Conservation (phyloP, 83 land plant species). For the Thuja plicata region DNA sequence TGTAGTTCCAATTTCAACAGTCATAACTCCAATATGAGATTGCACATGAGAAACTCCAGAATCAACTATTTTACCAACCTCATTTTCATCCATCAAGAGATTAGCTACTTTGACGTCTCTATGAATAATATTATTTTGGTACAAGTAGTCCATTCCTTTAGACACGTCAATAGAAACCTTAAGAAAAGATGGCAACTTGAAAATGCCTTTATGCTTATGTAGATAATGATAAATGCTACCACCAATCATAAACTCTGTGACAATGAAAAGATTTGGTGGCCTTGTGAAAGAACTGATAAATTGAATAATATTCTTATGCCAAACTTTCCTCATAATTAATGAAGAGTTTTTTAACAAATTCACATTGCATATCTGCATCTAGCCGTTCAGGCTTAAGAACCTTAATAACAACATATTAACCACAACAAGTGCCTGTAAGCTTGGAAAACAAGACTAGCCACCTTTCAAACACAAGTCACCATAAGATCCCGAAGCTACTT, state of each 20-base stretch:
- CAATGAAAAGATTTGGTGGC: too few relatives aligned
- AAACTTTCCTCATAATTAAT: too few relatives aligned
- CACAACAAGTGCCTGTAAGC: conserved; percentile 53
- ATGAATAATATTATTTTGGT: conserved; percentile 97
- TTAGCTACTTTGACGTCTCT: conserved; percentile 96
- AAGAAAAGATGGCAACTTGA: conserved; percentile 84
- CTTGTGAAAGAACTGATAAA: too few relatives aligned
- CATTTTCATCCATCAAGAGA: conserved; percentile 97
- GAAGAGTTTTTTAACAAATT: conserved; percentile 94
- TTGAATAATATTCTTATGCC: too few relatives aligned
- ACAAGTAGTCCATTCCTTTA: conserved; percentile 98
- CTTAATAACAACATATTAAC: conserved; percentile 95
- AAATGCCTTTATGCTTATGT: conserved; percentile 80
- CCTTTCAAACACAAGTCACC: conserved; percentile 61
- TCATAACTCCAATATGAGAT: too few relatives aligned
- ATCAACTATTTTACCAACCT: too few relatives aligned
- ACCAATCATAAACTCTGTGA: conserved; percentile 97
- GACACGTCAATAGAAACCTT: conserved; percentile 96
- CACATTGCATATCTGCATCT: conserved; percentile 75
- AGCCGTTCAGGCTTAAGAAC: conserved; percentile 87
- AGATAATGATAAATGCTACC: conserved; percentile 97
- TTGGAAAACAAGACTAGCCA: conserved; percentile 13
- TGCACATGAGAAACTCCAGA: too few relatives aligned
- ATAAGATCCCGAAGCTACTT: conserved; percentile 86
- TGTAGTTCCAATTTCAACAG: background rate